Conservation (phyloP, 768 basidiomycete genomes). For the Collybia sp. region DNA sequence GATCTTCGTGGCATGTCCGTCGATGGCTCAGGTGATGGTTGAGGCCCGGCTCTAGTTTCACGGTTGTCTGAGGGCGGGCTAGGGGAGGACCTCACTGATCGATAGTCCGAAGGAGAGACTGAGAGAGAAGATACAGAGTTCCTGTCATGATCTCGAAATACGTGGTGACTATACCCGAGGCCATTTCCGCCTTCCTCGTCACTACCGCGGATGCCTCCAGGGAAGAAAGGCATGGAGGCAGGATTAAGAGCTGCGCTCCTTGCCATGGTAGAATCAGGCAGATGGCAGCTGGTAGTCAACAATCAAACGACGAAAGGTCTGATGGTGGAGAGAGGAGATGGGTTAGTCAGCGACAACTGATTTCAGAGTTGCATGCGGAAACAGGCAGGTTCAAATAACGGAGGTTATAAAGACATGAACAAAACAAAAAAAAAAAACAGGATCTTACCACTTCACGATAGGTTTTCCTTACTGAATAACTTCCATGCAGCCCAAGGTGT, state of each 20-base stretch:
- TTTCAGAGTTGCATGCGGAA: neutral
- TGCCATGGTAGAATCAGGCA: slow-evolving; percentile 47
- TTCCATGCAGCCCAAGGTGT: slow-evolving; percentile 35
- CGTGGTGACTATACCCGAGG: slow-evolving; percentile 41
- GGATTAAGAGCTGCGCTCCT: slow-evolving; percentile 77
- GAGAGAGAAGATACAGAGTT: slow-evolving; percentile 54
- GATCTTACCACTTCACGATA: slow-evolving; percentile 26
- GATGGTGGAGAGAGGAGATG: slow-evolving; percentile 12
- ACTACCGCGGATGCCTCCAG: slow-evolving; percentile 53
- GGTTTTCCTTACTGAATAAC: slow-evolving; percentile 26
- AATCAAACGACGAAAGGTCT: slow-evolving; percentile 31
- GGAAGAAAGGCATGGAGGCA: slow-evolving; percentile 82
- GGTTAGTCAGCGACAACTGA: slow-evolving; percentile 25
- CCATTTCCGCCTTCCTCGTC: slow-evolving; percentile 50
- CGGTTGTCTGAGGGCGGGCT: slow-evolving; percentile 44
- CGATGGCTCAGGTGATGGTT: slow-evolving; percentile 25
- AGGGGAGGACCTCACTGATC: slow-evolving; percentile 67
- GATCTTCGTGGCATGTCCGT: slow-evolving; percentile 37
- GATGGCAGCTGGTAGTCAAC: slow-evolving; percentile 31
- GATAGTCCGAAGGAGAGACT: slow-evolving; percentile 58
- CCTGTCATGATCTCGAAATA: slow-evolving; percentile 41
- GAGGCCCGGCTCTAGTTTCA: slow-evolving; percentile 26
- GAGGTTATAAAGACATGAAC: neutral
- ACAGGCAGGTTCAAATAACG: neutral
- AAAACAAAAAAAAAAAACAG: slow-evolving; percentile 3